phyloP scores from a whole-genome alignment of 2,329 filamentous ascomycete genomes.

The Lasiodiplodia citricola region DNA sequence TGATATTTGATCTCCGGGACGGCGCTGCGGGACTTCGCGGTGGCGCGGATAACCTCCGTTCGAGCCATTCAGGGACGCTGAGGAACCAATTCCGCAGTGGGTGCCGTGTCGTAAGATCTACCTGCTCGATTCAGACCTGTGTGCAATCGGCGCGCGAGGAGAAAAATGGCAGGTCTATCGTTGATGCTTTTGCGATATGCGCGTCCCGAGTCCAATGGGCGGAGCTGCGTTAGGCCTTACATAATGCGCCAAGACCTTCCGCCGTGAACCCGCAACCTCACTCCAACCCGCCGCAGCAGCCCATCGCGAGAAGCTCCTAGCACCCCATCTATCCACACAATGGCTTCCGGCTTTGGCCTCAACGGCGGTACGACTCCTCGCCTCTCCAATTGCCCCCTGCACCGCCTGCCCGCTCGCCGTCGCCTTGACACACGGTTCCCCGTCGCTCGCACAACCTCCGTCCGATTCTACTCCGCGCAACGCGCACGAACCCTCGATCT shows the following conservation, averaged over 20 bases:
- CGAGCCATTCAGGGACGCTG: background rate
- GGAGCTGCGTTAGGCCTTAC: background rate
- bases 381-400: background rate
- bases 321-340: constrained; percentile 46
- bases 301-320: constrained; percentile 16
- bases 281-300: constrained; percentile 4
- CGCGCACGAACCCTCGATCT: constrained; percentile 1
- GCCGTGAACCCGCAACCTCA: constrained; percentile 22
- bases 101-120: constrained; percentile 19
- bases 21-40: background rate
- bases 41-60: constrained; percentile 1
- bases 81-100: constrained; percentile 17
- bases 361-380: constrained; percentile 68
- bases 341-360: constrained; percentile 85
- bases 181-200: constrained; percentile 4
- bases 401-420: background rate
- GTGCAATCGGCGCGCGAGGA: background rate
- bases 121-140: background rate
- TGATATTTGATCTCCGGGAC: constrained; percentile 16
- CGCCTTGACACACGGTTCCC: constrained; percentile 20
- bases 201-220: constrained; percentile 8
- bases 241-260: constrained; percentile 20
- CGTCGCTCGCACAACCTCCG: constrained; percentile 29
- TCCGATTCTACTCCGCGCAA: background rate
- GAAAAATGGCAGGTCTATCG: background rate